A percentile compares a stretch with the other conserved stretches of the same genome.
phyloP scores from a whole-genome alignment of 345 rosid genomes.

The Balakata baccata region DNA sequence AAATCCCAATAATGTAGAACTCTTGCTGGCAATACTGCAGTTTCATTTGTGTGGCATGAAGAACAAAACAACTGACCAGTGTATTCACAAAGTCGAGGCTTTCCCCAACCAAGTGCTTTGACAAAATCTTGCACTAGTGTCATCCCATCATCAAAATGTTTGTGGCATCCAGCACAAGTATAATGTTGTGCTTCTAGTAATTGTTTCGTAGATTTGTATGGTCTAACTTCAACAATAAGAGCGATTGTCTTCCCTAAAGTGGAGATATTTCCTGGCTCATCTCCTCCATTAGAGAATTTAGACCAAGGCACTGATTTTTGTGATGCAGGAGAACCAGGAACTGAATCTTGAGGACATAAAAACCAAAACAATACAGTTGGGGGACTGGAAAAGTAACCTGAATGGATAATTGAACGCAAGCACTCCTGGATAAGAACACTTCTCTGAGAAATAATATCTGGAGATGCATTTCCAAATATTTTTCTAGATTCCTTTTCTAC shows the following conservation, averaged over 20 bases:
- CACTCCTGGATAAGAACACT: conserved; percentile 86
- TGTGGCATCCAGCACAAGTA: conserved; percentile 89
- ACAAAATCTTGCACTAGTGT: conserved; percentile 69
- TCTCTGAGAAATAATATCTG: conserved; percentile 78
- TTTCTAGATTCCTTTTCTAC: conserved; percentile 80
- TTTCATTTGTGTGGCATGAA: conserved; percentile 80
- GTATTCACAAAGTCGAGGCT: conserved; percentile 86
- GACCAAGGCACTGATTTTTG: conserved; percentile 34
- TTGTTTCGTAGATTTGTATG: conserved; percentile 67
- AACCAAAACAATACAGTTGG: conserved; percentile 71
- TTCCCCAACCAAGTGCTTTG: conserved; percentile 85
- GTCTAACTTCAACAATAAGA: conserved; percentile 65
- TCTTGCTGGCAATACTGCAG: conserved; percentile 83
- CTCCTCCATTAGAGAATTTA: conserved; percentile 25
- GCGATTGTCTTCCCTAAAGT: conserved; percentile 81
- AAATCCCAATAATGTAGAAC: conserved; percentile 96
- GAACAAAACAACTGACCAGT: conserved; percentile 89
- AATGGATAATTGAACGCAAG: conserved; percentile 59
- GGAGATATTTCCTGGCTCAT: conserved; percentile 40
- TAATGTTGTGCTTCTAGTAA: conserved; percentile 82
- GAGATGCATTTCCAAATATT: conserved; percentile 78
- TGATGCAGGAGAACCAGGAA: conserved; percentile 46
- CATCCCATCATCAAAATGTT: conserved; percentile 70
- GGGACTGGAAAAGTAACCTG: conserved; percentile 48
- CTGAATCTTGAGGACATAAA: conserved; percentile 67